Conservation (phyloP, 2,329 filamentous ascomycete genomes). For the Magnaporthiopsis incrustans region DNA sequence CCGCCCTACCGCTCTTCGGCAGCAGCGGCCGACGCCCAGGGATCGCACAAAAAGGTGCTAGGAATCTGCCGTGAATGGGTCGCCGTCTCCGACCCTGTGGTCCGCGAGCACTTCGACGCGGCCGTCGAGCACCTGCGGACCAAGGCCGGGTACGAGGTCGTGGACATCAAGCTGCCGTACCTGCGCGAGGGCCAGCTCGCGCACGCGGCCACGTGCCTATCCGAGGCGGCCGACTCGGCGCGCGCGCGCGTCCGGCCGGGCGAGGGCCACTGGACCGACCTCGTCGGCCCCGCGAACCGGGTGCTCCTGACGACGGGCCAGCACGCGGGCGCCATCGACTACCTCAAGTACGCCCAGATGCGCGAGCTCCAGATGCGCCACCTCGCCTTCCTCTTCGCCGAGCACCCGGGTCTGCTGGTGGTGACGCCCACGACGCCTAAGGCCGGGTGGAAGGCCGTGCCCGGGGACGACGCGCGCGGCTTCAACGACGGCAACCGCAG, state of each 20-base stretch:
- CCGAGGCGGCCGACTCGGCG: conserved; percentile 52
- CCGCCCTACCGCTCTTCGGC: conserved; percentile 29
- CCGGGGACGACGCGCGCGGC: conserved; percentile 59
- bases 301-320: conserved; percentile 58
- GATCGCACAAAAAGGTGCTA: conserved; percentile 43
- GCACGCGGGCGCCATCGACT: conserved; percentile 60
- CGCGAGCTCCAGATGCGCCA: conserved; percentile 73
- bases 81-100: conserved; percentile 51
- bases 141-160: conserved; percentile 37
- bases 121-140: conserved; percentile 51
- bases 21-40: background rate
- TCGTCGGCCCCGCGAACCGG: conserved; percentile 59
- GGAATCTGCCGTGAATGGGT: conserved; percentile 66
- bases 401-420: conserved; percentile 68
- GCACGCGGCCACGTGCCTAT: conserved; percentile 69
- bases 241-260: conserved; percentile 32
- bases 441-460: conserved; percentile 60
- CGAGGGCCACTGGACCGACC: conserved; percentile 39
- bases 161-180: conserved; percentile 58
- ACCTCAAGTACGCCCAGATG: conserved; percentile 64
- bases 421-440: conserved; percentile 71
- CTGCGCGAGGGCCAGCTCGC: conserved; percentile 66
- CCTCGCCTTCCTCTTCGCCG: conserved; percentile 60
- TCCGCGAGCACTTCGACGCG: conserved; percentile 52
- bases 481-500: conserved; percentile 65